Percentiles rank a stretch among this genome's conserved stretches.
Evolutionary conservation across 106 monocot genomes (phyloP).

Genomic region (Platanthera zijinensis): DNA sequence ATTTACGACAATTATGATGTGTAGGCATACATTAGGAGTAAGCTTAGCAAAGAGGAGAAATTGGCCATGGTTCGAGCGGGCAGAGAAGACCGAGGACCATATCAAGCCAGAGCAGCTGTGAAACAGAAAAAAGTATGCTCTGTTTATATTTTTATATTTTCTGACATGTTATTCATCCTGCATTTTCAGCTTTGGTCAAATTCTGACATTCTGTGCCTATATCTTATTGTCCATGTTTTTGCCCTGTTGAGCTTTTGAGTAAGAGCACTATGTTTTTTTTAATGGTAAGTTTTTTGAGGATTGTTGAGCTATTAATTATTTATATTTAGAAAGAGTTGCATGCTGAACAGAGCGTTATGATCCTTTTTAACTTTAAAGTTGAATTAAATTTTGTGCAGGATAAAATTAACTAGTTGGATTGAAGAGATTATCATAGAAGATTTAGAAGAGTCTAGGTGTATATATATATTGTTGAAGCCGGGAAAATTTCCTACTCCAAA

Average conservation of each 20-base stretch:
- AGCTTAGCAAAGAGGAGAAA: constrained; percentile 69
- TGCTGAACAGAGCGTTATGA: no score
- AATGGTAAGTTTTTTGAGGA: not conserved
- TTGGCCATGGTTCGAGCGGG: constrained; percentile 65
- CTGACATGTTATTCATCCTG: not conserved
- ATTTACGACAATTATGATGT: constrained; percentile 4
- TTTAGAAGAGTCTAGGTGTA: no score
- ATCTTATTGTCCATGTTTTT: not conserved
- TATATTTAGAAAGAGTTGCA: no score
- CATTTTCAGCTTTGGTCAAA: not conserved
- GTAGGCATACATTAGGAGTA: constrained; percentile 73
- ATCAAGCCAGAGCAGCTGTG: constrained; percentile 48
- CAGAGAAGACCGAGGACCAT: constrained; percentile 86
- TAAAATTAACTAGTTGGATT: no score
- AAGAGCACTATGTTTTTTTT: not conserved
- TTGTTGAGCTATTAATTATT: no score
- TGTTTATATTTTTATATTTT: constrained; percentile 2
- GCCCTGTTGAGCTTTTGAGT: not conserved
- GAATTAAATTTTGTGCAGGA: no score
- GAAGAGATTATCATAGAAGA: no score
- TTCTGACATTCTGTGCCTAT: not conserved
- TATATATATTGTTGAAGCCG: no score
- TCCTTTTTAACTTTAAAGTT: no score
- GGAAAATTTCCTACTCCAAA: no score
- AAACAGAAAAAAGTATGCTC: constrained; percentile 84